These are phyloP conservation scores for Croton setiger DNA, from an alignment of 441 rosid genomes.

Conservation along the genomic window DNA sequence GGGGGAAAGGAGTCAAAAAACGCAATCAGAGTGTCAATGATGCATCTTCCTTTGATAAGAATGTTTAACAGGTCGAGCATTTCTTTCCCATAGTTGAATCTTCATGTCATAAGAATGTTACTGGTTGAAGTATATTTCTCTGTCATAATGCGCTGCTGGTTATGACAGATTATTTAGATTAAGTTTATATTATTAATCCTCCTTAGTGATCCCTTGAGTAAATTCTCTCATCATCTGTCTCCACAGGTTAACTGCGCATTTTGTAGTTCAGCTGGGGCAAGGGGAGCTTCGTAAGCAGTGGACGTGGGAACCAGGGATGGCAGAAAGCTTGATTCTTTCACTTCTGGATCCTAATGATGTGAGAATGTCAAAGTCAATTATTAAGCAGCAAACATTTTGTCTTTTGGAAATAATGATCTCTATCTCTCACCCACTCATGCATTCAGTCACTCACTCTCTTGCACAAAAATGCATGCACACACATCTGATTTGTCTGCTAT, in stretches of 20 bases:
- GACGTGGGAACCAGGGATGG: conserved; percentile 97
- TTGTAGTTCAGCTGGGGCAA: conserved; percentile 65
- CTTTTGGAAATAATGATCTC: not conserved
- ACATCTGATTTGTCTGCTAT: conserved; percentile 17
- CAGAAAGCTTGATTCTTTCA: conserved; percentile 78
- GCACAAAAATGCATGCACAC: not conserved
- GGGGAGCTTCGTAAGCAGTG: conserved; percentile 75
- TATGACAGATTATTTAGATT: conserved; percentile 9
- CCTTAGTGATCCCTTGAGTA: conserved; percentile 5
- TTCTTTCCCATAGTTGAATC: conserved; percentile 4
- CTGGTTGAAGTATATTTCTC: conserved; percentile 1
- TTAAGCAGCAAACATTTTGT: conserved; percentile 4
- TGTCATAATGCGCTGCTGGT: not conserved
- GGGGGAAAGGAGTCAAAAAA: conserved; percentile 78
- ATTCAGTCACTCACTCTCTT: not conserved
- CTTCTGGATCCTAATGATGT: conserved; percentile 97
- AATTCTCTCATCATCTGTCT: conserved; percentile 25
- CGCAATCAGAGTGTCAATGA: conserved; percentile 67
- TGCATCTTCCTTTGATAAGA: conserved; percentile 69
- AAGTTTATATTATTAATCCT: conserved; percentile 12
- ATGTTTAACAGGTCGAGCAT: conserved; percentile 68
- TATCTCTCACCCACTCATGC: not conserved
- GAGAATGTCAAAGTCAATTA: conserved; percentile 28
- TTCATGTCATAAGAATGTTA: conserved; percentile 9
- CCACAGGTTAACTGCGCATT: conserved; percentile 78